phyloP scores from a whole-genome alignment of 352 stramenopile species.

The Phytophthora litchii region DNA sequence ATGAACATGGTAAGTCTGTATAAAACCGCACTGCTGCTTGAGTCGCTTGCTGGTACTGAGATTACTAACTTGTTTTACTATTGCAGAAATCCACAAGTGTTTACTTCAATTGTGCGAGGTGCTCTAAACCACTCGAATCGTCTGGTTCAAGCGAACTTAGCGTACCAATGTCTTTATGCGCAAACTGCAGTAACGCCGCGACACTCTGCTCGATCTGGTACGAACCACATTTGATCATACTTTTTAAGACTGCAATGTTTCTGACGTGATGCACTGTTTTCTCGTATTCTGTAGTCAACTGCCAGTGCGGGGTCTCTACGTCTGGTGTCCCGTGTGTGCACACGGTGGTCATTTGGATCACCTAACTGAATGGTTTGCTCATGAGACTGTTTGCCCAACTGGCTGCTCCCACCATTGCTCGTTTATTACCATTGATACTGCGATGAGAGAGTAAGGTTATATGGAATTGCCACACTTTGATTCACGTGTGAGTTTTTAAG shows the following conservation, averaged over 20 bases:
- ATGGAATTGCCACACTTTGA: too few species aligned
- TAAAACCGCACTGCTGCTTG: neutral
- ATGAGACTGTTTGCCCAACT: slow-evolving; percentile 72
- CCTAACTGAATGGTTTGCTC: slow-evolving; percentile 81
- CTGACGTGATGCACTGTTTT: slow-evolving; percentile 4
- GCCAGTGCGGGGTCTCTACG: slow-evolving; percentile 87
- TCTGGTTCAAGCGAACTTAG: slow-evolving; percentile 36
- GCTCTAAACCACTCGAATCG: slow-evolving; percentile 73
- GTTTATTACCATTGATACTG: slow-evolving; percentile 41
- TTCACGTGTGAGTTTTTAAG: slow-evolving; percentile 7
- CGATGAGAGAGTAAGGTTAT: slow-evolving; percentile 11
- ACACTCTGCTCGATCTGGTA: slow-evolving; percentile 90
- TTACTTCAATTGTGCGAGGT: slow-evolving; percentile 85
- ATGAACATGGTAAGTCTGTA: slow-evolving; percentile 84
- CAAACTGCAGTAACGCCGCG: slow-evolving; percentile 74
- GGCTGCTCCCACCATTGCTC: slow-evolving; percentile 77
- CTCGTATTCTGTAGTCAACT: slow-evolving; percentile 61
- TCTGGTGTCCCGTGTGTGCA: slow-evolving; percentile 92
- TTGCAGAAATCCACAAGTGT: slow-evolving; percentile 87
- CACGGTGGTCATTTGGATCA: slow-evolving; percentile 90
- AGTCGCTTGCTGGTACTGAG: slow-evolving; percentile 2
- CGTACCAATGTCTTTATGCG: slow-evolving; percentile 53
- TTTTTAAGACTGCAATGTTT: neutral
- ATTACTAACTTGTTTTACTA: slow-evolving; percentile 14
- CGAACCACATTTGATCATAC: slow-evolving; percentile 1